Evolutionary conservation across 805 yeast genomes (phyloP).

Genomic region (Barnettozyma populi): DNA sequence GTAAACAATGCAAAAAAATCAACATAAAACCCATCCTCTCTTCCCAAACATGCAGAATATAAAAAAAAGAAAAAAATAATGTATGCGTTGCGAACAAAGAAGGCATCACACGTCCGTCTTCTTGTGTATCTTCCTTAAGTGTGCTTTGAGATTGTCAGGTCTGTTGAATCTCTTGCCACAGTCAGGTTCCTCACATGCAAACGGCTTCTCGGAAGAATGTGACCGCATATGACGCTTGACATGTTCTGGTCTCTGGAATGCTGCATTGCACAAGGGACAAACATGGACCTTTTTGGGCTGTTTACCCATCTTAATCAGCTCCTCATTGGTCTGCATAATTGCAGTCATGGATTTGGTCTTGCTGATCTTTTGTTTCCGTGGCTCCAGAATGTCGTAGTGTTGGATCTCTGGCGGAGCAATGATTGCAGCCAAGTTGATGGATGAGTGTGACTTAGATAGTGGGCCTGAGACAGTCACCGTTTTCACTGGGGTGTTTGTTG

Average conservation of each 20-base stretch:
- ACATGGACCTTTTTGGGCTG: constrained; percentile 49
- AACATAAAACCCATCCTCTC: neutral
- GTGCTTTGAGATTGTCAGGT: constrained; percentile 77
- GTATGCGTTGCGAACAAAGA: neutral
- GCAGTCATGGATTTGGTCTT: constrained; percentile 19
- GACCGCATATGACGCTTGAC: constrained; percentile 70
- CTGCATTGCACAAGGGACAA: constrained; percentile 58
- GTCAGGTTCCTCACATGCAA: constrained; percentile 52
- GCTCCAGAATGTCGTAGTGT: constrained; percentile 22
- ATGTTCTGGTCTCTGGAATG: constrained; percentile 67
- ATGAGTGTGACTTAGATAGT: constrained; percentile 40
- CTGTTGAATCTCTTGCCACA: constrained; percentile 67
- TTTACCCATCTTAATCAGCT: constrained; percentile 23
- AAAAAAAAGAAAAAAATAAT: neutral
- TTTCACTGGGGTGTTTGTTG: neutral
- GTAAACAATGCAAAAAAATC: neutral
- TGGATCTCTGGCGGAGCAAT: constrained; percentile 31
- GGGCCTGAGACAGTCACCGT: constrained; percentile 6
- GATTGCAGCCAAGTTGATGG: constrained; percentile 50
- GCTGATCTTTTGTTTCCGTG: constrained; percentile 17
- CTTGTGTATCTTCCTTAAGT: constrained; percentile 57
- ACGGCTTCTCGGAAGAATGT: constrained; percentile 80
- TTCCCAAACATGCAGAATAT: neutral
- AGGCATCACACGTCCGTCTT: constrained; percentile 45
- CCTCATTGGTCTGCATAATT: constrained; percentile 11